Conservation (phyloP, 106 monocot species). For the Cymbidium sinense region DNA sequence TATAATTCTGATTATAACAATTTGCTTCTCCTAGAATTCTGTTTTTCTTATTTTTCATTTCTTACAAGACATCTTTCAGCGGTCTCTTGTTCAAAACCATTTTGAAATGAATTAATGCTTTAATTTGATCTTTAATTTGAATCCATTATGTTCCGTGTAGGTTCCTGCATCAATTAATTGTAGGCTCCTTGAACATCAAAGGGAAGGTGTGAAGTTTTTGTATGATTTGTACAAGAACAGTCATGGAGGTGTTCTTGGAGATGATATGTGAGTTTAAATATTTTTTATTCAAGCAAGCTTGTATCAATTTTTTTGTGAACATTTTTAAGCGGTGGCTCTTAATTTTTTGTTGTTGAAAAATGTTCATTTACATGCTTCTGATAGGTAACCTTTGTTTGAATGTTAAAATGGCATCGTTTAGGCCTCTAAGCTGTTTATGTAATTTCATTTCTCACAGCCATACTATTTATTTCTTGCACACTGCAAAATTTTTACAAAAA, state of each 20-base stretch:
- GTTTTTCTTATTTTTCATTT: background rate
- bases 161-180: slow-evolving; percentile 90
- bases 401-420: background rate
- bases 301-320: background rate
- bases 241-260: slow-evolving; percentile 93
- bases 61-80: background rate
- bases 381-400: background rate
- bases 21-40: background rate
- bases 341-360: background rate
- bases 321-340: background rate
- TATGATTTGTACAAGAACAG: slow-evolving; percentile 70
- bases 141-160: slow-evolving; percentile 20
- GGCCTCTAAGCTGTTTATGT: background rate
- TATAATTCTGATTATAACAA: background rate
- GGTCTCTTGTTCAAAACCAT: background rate
- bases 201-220: slow-evolving; percentile 74
- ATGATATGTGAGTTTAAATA: slow-evolving; percentile 76
- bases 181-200: slow-evolving; percentile 87
- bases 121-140: slow-evolving; percentile 6
- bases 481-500: background rate
- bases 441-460: background rate
- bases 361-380: background rate
- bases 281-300: background rate
- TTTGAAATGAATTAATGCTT: slow-evolving; percentile 4
- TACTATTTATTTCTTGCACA: background rate